A percentile compares a stretch with the other conserved stretches of the same genome.
Conservation (phyloP, 139 green algal genomes). For the Edaphochlamys debaryana region DNA sequence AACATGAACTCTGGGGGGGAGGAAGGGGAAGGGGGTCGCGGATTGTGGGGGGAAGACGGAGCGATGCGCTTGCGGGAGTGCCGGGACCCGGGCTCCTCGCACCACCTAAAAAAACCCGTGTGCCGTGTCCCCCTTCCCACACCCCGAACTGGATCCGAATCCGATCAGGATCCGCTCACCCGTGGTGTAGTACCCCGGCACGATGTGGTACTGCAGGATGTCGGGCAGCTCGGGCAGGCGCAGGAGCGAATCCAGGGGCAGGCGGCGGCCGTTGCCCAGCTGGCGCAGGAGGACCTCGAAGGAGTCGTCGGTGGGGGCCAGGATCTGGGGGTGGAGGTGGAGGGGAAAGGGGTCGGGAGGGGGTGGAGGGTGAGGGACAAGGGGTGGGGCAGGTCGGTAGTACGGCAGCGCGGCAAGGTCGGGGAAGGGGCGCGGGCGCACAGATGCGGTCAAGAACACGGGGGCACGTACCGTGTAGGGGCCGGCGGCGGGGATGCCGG, state of each 20-base stretch:
- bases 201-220: slow-evolving; percentile 77
- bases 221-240: slow-evolving; percentile 66
- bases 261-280: slow-evolving; percentile 53
- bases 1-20: slow-evolving; percentile 51
- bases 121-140: too few species aligned
- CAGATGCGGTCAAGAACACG: too few species aligned
- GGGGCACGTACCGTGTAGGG: slow-evolving; percentile 63
- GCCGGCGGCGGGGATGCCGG: slow-evolving; percentile 58
- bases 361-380: not conserved
- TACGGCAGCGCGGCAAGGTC: too few species aligned
- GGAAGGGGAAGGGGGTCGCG: too few species aligned
- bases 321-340: slow-evolving; percentile 48
- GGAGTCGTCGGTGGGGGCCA: slow-evolving; percentile 68
- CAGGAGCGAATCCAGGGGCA: slow-evolving; percentile 61
- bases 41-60: too few species aligned
- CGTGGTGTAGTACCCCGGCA: slow-evolving; percentile 64
- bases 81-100: too few species aligned
- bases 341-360: not conserved
- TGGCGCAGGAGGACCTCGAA: slow-evolving; percentile 63
- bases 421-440: too few species aligned
- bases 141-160: too few species aligned
- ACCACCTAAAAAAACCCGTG: too few species aligned
- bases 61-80: too few species aligned
- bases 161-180: too few species aligned
- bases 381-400: not conserved